Evolutionary conservation across 306 rosid genomes (phyloP), one percentile per base, ranked within the genome.

Genomic region (Malus sylvestris): DNA sequence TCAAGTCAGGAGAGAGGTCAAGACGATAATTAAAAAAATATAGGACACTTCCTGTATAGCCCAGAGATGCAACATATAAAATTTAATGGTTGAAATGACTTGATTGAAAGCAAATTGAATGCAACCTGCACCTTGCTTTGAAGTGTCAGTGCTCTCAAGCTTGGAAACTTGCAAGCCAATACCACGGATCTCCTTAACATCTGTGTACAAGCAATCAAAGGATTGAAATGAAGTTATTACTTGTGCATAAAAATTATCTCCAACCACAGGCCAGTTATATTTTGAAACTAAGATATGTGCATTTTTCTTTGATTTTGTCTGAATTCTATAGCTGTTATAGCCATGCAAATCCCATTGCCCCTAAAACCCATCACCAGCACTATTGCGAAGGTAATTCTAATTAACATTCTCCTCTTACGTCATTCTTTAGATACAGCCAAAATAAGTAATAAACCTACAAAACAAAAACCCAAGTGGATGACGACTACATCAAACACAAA

Each of bases 131-230:
- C 98, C 97, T 85, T 88, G 93, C 85, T 86, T 92, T 46, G 86
- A 86, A 75, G 86, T 73, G 71, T 87, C 92, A 32, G 74, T 80
- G 77, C 71, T 89, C 86, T 90, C 96, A 82, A 95, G 96, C 80
- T 87, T 95, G 73, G 97, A 89, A 83, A 90, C 97, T 44, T 92
- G 98, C 90, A 95, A 78, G 76, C 97, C 98, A 85, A 95, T 78
- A 75, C 98, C 98, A 62, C 97, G 93, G 76, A 95, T 95, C 75
- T 95, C 97, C 90, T 89, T 88, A 70, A 90, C 93, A 87, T 92
- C 98, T 92, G 77, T 32, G 67, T 76, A 75, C 70, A 79, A 44
- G 82, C 23, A 80, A 78, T 63, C 64, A 78, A 67, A 76, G 65
- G 16, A 25, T 81, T 67, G 22, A n/a, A 59, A 40, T n/a, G 68